Evolutionary conservation across 2,329 filamentous ascomycete genomes (phyloP), one percentile per base, ranked within the genome.

Genomic region (Aureobasidium musti): DNA sequence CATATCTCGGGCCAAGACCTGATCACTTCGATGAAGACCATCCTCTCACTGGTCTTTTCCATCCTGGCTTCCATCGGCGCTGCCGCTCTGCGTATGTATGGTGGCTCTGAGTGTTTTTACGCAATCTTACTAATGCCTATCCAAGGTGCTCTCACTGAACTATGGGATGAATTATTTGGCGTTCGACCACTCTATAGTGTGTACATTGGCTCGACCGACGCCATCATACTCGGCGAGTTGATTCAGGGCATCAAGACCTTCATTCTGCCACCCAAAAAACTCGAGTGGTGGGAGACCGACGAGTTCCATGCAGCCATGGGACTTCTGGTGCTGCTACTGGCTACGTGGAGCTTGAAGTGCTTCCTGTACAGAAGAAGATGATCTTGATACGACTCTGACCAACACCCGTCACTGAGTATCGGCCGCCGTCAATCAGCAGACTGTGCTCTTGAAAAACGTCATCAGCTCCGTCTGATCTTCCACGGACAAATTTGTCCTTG

Each of bases 261-360:
- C 19, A n/a, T 53, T 7, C 1, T 35, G 28, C 49, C 28, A 5
- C 49, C 49, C 8, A 53, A 35, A 5, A 30, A 33, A 10, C 49
- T 53, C 30, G 17, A 53, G 17, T 53, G 49, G 49, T 53, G 49
- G 49, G 49, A 53, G 49, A 33, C 28, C 8, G 49, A 53, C 13
- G 28, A 33, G 28, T 53, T 53, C 19, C 3, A 53, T 5, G 23
- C 26, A 5, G 28, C 13, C 6, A 7, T 35, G 6, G 28, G 49
- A 33, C 5, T 23, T 14, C 8, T 35, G 17, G 19, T n/a, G 10
- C 4, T 53, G 49, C 17, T 53, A 8, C 28, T 53, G 17, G 26
- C 30, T 33, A 5, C 35, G 19, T 33, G 21, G 49, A 11, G 28
- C 19, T 19, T 53, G 26, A 5, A n/a, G 7, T n/a, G 28, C 17